Conservation (phyloP, 2,329 filamentous ascomycete genomes). For the Pleomassaria siparia region DNA sequence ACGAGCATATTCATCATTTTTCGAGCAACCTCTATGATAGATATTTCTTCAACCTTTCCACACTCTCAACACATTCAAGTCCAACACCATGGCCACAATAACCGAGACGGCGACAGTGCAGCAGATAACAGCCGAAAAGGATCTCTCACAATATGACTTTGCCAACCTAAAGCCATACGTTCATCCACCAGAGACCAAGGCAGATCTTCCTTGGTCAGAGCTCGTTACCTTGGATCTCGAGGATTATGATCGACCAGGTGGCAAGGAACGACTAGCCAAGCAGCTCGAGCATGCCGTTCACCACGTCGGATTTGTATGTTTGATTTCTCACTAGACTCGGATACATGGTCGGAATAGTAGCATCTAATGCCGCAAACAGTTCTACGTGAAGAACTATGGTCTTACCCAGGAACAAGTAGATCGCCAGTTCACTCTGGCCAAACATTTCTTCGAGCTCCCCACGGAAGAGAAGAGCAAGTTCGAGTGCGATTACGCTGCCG, state of each 20-base stretch:
- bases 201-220: slow-evolving; percentile 56
- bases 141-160: slow-evolving; percentile 35
- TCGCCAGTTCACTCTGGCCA: slow-evolving; percentile 62
- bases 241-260: slow-evolving; percentile 56
- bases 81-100: slow-evolving; percentile 21
- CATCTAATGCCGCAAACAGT: slow-evolving; percentile 48
- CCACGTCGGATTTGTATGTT: slow-evolving; percentile 45
- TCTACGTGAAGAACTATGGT: slow-evolving; percentile 64
- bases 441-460: slow-evolving; percentile 59
- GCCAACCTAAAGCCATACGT: slow-evolving; percentile 40
- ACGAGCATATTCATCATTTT: too few relatives aligned
- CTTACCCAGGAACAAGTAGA: slow-evolving; percentile 63
- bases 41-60: not conserved
- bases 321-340: not conserved
- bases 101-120: slow-evolving; percentile 13
- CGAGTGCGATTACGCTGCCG: slow-evolving; percentile 46
- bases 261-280: slow-evolving; percentile 56
- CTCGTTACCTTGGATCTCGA: slow-evolving; percentile 60
- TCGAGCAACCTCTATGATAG: too few relatives aligned
- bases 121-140: slow-evolving; percentile 5
- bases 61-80: not conserved
- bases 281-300: slow-evolving; percentile 59
- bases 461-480: slow-evolving; percentile 62
- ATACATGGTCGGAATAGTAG: not conserved
- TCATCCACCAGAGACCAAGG: slow-evolving; percentile 52